These are phyloP conservation scores for Ambrosia hybrid DNA, from an alignment of 140 eudicot genomes.

Conservation along the genomic window DNA sequence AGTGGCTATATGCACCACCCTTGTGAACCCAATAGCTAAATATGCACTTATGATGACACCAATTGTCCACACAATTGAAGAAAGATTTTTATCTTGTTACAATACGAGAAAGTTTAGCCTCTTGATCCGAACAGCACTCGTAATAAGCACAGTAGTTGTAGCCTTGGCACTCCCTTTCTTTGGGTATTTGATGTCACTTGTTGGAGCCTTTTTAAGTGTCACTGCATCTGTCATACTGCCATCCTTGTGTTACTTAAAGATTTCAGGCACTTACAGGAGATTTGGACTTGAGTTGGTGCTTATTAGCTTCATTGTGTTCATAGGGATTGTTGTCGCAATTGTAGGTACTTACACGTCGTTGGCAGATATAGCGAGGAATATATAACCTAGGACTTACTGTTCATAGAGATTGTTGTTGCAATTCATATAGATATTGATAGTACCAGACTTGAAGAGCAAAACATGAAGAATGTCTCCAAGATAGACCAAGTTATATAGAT, in stretches of 20 bases:
- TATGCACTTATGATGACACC: constrained; percentile 85
- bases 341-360: constrained; percentile 59
- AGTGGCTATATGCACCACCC: constrained; percentile 78
- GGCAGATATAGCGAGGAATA: constrained; percentile 36
- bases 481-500: neutral
- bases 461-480: neutral
- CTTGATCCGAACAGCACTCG: constrained; percentile 49
- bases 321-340: constrained; percentile 46
- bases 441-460: neutral
- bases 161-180: constrained; percentile 68
- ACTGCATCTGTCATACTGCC: constrained; percentile 72
- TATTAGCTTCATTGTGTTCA: constrained; percentile 37
- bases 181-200: constrained; percentile 70
- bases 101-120: constrained; percentile 38
- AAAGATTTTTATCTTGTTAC: constrained; percentile 32
- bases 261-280: constrained; percentile 51
- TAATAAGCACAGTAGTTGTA: constrained; percentile 63
- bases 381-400: neutral
- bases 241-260: constrained; percentile 84
- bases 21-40: constrained; percentile 82
- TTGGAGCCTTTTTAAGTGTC: constrained; percentile 83
- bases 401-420: no score
- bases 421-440: no score
- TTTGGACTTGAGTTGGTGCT: constrained; percentile 44
- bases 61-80: constrained; percentile 51